A percentile compares a stretch with the other conserved stretches of the same genome.
Conservation (phyloP, 164 flowering plant genomes). For the Protea cynaroides region DNA sequence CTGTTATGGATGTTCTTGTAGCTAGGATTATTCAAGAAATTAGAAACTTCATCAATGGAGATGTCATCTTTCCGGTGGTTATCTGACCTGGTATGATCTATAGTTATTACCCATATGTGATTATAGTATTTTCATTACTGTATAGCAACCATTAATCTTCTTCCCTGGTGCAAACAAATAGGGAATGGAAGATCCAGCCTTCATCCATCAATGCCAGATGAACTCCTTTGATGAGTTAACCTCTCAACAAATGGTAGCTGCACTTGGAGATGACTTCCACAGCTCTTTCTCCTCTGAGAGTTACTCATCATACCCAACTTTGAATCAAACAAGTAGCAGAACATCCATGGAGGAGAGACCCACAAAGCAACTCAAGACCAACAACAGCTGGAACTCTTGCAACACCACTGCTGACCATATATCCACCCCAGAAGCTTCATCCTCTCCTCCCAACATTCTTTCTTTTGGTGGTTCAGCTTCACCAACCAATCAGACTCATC, state of each 20-base stretch:
- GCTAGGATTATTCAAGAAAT: not conserved
- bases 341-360: slow-evolving; percentile 34
- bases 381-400: slow-evolving; percentile 37
- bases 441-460: slow-evolving; percentile 24
- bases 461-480: slow-evolving; percentile 23
- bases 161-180: slow-evolving; percentile 10
- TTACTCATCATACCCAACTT: slow-evolving; percentile 23
- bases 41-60: slow-evolving; percentile 29
- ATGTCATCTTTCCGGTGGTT: slow-evolving; percentile 30
- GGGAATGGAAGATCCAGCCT: slow-evolving; percentile 51
- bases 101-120: no score
- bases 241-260: slow-evolving; percentile 32
- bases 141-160: not conserved
- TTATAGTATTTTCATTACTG: not conserved
- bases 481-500: not conserved
- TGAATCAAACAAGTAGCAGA: slow-evolving; percentile 6
- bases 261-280: slow-evolving; percentile 39
- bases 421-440: slow-evolving; percentile 23
- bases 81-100: slow-evolving; percentile 37
- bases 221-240: slow-evolving; percentile 40
- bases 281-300: slow-evolving; percentile 18
- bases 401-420: slow-evolving; percentile 14
- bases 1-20: not conserved
- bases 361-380: slow-evolving; percentile 38
- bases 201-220: slow-evolving; percentile 39